Conservation (phyloP, 73 alveolate genomes). For the Paramecium primaurelia region DNA sequence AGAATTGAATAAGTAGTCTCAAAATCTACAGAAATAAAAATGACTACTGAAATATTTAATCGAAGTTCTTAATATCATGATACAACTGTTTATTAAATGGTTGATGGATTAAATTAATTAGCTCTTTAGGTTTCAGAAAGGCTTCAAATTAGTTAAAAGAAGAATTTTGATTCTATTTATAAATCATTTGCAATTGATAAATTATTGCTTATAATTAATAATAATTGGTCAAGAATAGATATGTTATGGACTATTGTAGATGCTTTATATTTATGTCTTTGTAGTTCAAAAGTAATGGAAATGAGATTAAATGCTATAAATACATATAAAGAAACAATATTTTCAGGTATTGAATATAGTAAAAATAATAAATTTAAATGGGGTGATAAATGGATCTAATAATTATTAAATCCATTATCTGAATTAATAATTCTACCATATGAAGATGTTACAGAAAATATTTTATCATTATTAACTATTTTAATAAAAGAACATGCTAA, state of each 20-base stretch:
- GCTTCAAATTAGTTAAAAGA: background rate
- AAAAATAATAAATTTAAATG: background rate
- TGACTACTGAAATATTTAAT: background rate
- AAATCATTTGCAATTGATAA: conserved; percentile 42
- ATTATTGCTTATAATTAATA: background rate
- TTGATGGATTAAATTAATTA: conserved; percentile 12
- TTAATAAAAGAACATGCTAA: background rate
- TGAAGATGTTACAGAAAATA: conserved; percentile 27
- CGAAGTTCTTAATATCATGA: background rate
- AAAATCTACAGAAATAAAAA: background rate
- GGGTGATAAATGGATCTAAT: background rate
- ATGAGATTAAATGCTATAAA: conserved; percentile 31
- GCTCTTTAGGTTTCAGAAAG: conserved; percentile 35
- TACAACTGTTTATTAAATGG: background rate
- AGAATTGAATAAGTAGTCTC: background rate
- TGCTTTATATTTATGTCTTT: conserved; percentile 28
- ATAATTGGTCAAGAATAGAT: conserved; percentile 13
- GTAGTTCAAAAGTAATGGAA: conserved; percentile 38
- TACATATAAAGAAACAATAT: background rate
- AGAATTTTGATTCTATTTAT: conserved; percentile 12
- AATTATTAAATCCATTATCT: background rate
- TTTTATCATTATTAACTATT: background rate
- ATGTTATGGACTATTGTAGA: background rate
- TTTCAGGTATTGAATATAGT: background rate
- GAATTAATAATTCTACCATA: background rate